Base-by-base conservation (phyloP, 176 grass and related monocot species). In the Puya raimondii region DNA sequence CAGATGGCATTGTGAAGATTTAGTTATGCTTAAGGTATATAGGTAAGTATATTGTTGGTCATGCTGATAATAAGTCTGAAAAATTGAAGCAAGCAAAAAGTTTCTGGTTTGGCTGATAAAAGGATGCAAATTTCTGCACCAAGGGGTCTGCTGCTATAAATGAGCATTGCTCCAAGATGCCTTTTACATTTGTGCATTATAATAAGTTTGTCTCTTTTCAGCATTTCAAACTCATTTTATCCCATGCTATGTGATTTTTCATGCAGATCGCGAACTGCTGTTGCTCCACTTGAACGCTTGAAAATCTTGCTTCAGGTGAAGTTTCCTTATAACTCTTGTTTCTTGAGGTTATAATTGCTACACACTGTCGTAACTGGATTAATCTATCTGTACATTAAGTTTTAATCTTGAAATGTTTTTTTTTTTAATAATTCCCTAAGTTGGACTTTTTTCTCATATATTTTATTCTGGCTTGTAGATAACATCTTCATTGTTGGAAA, bases 221-320 rank as follows among this genome's bases (percentile, higher is more conserved):
- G 5, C 33, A 42, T 42, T 42, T 42, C 5, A 42, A 42, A 42
- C 33, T 53, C 4, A 65, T 11, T 51, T 68, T 23, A 67, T 73
- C 47, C 81, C 64, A 12, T 72, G 21, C 21, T 67, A 49, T 23
- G 18, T 65, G 33, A 14, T 58, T 53, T 42, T 61, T 78, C 9
- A 4, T 57, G 75, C 90, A 99, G 95, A 72, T 99, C 95, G 59
- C 85, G 95, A 9, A 99, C 95, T 82, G 95, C 95, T 86, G 95
- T 99, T 88, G 95, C 95, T 77, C 95, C 95, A 1, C 87, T 99
- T 23, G 95, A 99, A 74, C 84, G 90, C 57, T 70, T 99, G 72
- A 99, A 99, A 76, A 99, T 99, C 56, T 69, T 99, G 76, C 84
- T 99, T 68, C 95, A 99, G 95, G 95, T 99, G 64, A 73, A 47